phyloP scores from a whole-genome alignment of 1,284 basidiomycete species.

The Cryptococcus neoformans region DNA sequence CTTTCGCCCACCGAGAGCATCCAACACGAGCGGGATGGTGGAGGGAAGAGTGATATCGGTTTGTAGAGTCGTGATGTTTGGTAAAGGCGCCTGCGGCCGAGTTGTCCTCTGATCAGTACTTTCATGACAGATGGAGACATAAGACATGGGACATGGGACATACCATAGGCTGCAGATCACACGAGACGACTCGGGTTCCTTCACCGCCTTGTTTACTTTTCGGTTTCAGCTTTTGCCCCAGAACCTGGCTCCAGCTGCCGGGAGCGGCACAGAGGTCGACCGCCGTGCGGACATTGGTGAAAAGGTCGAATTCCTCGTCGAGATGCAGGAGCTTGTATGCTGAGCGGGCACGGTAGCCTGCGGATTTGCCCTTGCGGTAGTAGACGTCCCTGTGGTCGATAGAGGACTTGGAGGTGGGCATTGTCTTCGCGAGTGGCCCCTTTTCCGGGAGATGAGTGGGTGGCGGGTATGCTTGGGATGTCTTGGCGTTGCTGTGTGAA shows the following conservation, averaged over 20 bases:
- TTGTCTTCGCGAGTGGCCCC: slow-evolving; percentile 7
- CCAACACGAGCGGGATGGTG: slow-evolving; percentile 54
- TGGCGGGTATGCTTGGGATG: background rate
- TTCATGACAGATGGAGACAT: background rate
- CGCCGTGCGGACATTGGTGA: slow-evolving; percentile 50
- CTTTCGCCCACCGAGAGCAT: slow-evolving; percentile 52
- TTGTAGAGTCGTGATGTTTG: slow-evolving; percentile 54
- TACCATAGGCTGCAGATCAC: slow-evolving; percentile 59
- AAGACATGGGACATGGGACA: slow-evolving; percentile 2
- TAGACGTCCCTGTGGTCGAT: slow-evolving; percentile 56
- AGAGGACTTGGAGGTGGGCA: slow-evolving; percentile 44
- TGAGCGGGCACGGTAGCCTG: slow-evolving; percentile 56
- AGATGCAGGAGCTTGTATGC: slow-evolving; percentile 55
- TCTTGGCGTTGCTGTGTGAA: background rate
- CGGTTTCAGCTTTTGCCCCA: slow-evolving; percentile 45
- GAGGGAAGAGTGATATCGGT: slow-evolving; percentile 57
- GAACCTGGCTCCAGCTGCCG: slow-evolving; percentile 50
- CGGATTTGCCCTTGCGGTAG: slow-evolving; percentile 51
- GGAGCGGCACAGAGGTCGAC: slow-evolving; percentile 60
- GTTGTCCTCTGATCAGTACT: no score
- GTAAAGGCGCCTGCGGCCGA: slow-evolving; percentile 51
- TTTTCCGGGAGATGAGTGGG: background rate
- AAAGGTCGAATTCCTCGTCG: slow-evolving; percentile 56
- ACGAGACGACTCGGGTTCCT: slow-evolving; percentile 51
- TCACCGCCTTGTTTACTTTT: slow-evolving; percentile 16